Conservation (phyloP, 768 basidiomycete species). For the Hygrophoropsis aurantiaca region DNA sequence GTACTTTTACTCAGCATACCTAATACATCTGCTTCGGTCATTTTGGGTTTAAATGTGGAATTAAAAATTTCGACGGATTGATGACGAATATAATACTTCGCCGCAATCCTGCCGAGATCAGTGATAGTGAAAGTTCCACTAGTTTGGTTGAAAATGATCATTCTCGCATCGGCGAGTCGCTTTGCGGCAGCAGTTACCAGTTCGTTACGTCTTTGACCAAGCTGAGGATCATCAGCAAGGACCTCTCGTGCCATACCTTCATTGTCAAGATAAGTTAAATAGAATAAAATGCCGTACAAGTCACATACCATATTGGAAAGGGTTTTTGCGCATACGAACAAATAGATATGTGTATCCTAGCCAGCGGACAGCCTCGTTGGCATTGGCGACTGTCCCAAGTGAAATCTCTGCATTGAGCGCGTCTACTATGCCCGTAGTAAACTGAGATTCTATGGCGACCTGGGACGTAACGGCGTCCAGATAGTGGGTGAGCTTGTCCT, state of each 20-base stretch:
- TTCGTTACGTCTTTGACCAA: constrained; percentile 67
- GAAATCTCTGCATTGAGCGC: constrained; percentile 94
- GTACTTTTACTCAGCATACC: constrained; percentile 85
- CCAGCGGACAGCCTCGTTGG: constrained; percentile 89
- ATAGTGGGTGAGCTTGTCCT: constrained; percentile 91
- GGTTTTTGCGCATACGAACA: constrained; percentile 92
- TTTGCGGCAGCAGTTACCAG: constrained; percentile 67
- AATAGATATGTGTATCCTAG: constrained; percentile 96
- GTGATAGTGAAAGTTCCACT: constrained; percentile 67
- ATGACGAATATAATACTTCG: constrained; percentile 92
- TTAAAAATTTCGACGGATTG: constrained; percentile 88
- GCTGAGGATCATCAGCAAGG: constrained; percentile 65
- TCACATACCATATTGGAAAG: constrained; percentile 73
- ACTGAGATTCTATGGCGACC: constrained; percentile 97
- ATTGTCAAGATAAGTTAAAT: constrained; percentile 9
- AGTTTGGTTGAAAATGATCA: constrained; percentile 74
- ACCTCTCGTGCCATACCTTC: constrained; percentile 79
- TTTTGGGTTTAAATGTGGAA: constrained; percentile 67
- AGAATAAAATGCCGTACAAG: background rate
- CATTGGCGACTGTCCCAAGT: constrained; percentile 88
- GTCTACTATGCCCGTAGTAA: constrained; percentile 83
- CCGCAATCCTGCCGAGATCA: constrained; percentile 95
- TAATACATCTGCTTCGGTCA: constrained; percentile 93
- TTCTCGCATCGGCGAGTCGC: constrained; percentile 65
- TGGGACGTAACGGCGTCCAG: constrained; percentile 85